A percentile compares a stretch with the other conserved stretches of the same genome.
Evolutionary conservation across 768 basidiomycete species (phyloP).

Genomic region (Boletus fagicola): DNA sequence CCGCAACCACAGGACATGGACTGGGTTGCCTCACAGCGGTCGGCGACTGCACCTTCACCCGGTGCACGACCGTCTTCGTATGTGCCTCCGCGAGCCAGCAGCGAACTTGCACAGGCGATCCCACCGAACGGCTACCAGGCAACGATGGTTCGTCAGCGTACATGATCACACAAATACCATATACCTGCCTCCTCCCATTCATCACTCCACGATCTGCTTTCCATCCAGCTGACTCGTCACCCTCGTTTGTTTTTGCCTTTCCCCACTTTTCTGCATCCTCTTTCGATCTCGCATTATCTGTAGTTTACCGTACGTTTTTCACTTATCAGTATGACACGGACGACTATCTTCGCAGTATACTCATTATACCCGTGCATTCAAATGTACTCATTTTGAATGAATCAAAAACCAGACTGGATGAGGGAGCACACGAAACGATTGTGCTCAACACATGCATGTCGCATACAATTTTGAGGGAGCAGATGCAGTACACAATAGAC

Average conservation of each 20-base stretch:
- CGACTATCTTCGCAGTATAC: slow-evolving; percentile 56
- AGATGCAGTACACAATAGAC: slow-evolving; percentile 24
- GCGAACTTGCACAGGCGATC: slow-evolving; percentile 41
- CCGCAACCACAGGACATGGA: slow-evolving; percentile 47
- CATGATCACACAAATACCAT: slow-evolving; percentile 32
- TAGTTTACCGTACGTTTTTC: slow-evolving; percentile 52
- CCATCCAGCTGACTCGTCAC: slow-evolving; percentile 27
- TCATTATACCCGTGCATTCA: slow-evolving; percentile 55
- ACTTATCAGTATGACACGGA: slow-evolving; percentile 58
- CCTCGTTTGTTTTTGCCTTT: slow-evolving; percentile 23
- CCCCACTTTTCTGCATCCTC: slow-evolving; percentile 31
- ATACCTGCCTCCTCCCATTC: slow-evolving; percentile 11
- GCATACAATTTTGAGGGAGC: slow-evolving; percentile 39
- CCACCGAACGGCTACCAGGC: slow-evolving; percentile 46
- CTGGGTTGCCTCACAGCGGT: slow-evolving; percentile 38
- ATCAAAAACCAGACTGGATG: slow-evolving; percentile 16
- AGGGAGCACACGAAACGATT: background rate
- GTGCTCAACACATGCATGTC: slow-evolving; percentile 29
- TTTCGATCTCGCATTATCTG: slow-evolving; percentile 53
- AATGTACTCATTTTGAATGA: slow-evolving; percentile 41
- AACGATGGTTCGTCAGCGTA: slow-evolving; percentile 50
- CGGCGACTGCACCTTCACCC: slow-evolving; percentile 35
- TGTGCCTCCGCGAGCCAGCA: slow-evolving; percentile 43
- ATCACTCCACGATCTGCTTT: slow-evolving; percentile 24
- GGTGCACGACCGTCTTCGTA: slow-evolving; percentile 53